phyloP scores from a whole-genome alignment of 2,329 filamentous ascomycete species.

The Colletotrichum sublineola region DNA sequence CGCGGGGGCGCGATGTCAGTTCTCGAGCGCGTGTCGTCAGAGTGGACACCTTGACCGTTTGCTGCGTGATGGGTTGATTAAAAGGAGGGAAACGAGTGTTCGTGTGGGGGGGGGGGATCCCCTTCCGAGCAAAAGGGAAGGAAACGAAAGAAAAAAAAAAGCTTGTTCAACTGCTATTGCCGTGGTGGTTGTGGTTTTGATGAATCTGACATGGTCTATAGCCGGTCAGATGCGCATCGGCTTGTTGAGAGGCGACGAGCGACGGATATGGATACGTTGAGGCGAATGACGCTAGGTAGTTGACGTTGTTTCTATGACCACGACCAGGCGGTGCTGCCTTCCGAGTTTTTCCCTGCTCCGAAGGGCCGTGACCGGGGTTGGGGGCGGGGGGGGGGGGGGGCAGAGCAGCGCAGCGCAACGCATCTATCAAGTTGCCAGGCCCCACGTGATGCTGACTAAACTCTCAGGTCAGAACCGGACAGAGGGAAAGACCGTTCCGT shows the following conservation, averaged over 20 bases:
- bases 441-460: conserved; percentile 26
- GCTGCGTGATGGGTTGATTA: conserved; percentile 9
- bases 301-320: conserved; percentile 39
- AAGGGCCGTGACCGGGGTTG: conserved; percentile 31
- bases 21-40: conserved; percentile 17
- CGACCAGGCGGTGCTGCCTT: conserved; percentile 32
- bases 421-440: background rate
- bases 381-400: background rate
- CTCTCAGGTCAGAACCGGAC: background rate
- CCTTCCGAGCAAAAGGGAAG: conserved; percentile 15
- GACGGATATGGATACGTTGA: conserved; percentile 41
- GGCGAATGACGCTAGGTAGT: conserved; percentile 36
- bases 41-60: conserved; percentile 2
- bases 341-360: conserved; percentile 42
- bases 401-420: too few relatives aligned
- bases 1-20: conserved; percentile 3
- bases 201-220: conserved; percentile 36
- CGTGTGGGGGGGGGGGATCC: background rate
- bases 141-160: background rate
- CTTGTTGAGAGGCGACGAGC: conserved; percentile 35
- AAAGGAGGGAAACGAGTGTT: background rate
- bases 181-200: conserved; percentile 18
- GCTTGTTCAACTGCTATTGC: conserved; percentile 24
- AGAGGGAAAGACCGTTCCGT: background rate
- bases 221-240: conserved; percentile 20